Evolutionary conservation across 2,329 filamentous ascomycete species (phyloP), one percentile per base, ranked within the genome.

Genomic region (Xylariaceae sp.): DNA sequence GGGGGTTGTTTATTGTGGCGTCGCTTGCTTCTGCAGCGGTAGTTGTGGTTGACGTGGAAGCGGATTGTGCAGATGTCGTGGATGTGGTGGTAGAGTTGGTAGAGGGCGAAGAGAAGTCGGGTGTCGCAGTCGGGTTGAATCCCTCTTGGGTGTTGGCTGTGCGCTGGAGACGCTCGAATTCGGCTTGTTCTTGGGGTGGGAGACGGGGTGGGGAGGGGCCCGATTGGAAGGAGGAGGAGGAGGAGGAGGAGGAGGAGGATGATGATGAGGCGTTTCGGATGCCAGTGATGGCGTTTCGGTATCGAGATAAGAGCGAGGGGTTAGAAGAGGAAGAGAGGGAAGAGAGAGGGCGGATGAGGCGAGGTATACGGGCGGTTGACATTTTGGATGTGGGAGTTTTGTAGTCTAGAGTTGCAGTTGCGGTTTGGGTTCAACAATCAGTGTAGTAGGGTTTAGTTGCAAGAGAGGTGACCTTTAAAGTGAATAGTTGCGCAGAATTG

Each of bases 141-240:
- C 61, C 59, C 16, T 57, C 51, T 36, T 64, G 61, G 5, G 63
- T 65, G 53, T 61, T 64, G 46, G 77, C 78, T 25, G 68, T 75
- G 56, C 80, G 80, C 64, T 96, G 90, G 4, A 97, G 80, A 1
- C 83, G 74, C 37, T 75, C 68, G 48, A 86, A 88, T 55, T 88
- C 84, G 5, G 67, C 65, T 58, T 87, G 82, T 49, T 85, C 73
- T 1, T 61, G 67, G 2, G 65, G 62, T 6, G 92, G 89, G 10
- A 97, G 87, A 39, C 89, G 86, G 0, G 89, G 91, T 14, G 93
- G 93, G 6, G 88, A 70, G 20, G 92, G 88, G 11, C 73, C 73
- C 16, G 71, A 60, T 44, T 68, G 64, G 67, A 76, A 79, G 52
- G 37, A 27, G 6, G 38, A 12, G 22, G 17, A 69, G 48, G 55